phyloP scores from a whole-genome alignment of 208 protist species.

The Angomonas deanei region DNA sequence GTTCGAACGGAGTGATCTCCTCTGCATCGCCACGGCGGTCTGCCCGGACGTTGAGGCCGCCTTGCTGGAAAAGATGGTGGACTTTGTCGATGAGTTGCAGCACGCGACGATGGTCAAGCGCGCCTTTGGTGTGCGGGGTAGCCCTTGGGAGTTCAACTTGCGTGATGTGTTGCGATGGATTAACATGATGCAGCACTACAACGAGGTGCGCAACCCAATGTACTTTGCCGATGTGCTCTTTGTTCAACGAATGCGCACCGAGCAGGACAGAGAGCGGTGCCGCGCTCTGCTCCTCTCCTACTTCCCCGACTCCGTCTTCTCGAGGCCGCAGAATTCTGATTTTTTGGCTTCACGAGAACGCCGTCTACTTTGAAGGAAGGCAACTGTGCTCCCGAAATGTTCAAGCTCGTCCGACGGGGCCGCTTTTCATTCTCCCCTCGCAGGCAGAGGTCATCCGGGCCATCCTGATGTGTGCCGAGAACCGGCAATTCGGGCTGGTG shows the following conservation, averaged over 20 bases:
- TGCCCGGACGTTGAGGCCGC: constrained; percentile 65
- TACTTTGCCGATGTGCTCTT: constrained; percentile 80
- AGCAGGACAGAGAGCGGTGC: constrained; percentile 51
- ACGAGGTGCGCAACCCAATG: constrained; percentile 27
- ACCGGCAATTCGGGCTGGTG: constrained; percentile 95
- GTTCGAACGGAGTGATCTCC: constrained; percentile 83
- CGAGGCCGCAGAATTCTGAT: constrained; percentile 33
- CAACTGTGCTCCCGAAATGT: constrained; percentile 9
- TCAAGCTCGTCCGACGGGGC: constrained; percentile 4
- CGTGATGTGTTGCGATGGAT: constrained; percentile 99
- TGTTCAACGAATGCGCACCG: constrained; percentile 84
- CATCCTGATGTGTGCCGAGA: constrained; percentile 85
- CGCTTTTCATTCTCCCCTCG: constrained; percentile 64
- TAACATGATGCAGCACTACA: constrained; percentile 84
- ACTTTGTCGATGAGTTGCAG: constrained; percentile 92
- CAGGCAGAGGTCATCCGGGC: constrained; percentile 66
- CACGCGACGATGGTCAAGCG: constrained; percentile 83
- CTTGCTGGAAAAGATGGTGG: constrained; percentile 89
- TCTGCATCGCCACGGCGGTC: constrained; percentile 76
- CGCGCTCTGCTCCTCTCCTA: constrained; percentile 18
- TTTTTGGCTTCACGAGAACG: constrained; percentile 59
- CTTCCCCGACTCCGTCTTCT: constrained; percentile 16
- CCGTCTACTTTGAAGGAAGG: constrained; percentile 57
- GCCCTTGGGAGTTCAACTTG: constrained; percentile 99
- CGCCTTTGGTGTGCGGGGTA: constrained; percentile 86